A percentile compares a stretch with the other conserved stretches of the same genome.
phyloP scores from a whole-genome alignment of 495 filamentous ascomycete genomes.

The Hypomontagnella monticulosa region DNA sequence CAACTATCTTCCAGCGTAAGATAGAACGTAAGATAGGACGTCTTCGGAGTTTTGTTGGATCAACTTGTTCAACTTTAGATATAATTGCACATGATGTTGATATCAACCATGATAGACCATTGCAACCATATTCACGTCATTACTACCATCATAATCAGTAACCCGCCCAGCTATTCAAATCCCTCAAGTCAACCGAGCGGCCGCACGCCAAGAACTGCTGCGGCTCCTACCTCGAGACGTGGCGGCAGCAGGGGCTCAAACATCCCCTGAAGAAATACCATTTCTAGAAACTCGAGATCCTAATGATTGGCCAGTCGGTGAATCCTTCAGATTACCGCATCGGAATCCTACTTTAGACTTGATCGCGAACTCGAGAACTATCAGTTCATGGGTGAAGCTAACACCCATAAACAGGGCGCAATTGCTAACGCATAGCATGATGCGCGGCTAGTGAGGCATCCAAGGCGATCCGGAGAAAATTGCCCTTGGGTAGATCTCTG shows the following conservation, averaged over 20 bases:
- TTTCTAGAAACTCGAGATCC: conserved; percentile 25
- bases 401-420: background rate
- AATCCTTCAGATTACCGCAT: background rate
- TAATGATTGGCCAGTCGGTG: conserved; percentile 25
- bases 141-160: too few species aligned
- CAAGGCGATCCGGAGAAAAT: conserved; percentile 10
- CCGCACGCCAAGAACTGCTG: conserved; percentile 20
- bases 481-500: conserved; percentile 18
- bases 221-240: conserved; percentile 13
- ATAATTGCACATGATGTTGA: too few species aligned
- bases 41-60: too few species aligned
- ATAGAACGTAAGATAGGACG: too few species aligned
- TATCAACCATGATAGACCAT: too few species aligned
- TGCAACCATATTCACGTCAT: too few species aligned
- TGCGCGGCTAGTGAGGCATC: conserved; percentile 14
- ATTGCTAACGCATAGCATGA: conserved; percentile 13
- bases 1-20: too few species aligned
- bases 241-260: conserved; percentile 27
- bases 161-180: background rate
- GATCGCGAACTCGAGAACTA: conserved; percentile 3
- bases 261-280: conserved; percentile 36
- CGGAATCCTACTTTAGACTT: conserved; percentile 2
- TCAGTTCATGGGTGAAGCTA: background rate
- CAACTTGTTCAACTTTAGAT: too few species aligned
- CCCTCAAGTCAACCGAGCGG: background rate